A percentile compares a stretch with the other conserved stretches of the same genome.
These are phyloP conservation scores for Mucor piriformis DNA, from an alignment of 371 early-diverging fungal genomes.

Conservation along the genomic window DNA sequence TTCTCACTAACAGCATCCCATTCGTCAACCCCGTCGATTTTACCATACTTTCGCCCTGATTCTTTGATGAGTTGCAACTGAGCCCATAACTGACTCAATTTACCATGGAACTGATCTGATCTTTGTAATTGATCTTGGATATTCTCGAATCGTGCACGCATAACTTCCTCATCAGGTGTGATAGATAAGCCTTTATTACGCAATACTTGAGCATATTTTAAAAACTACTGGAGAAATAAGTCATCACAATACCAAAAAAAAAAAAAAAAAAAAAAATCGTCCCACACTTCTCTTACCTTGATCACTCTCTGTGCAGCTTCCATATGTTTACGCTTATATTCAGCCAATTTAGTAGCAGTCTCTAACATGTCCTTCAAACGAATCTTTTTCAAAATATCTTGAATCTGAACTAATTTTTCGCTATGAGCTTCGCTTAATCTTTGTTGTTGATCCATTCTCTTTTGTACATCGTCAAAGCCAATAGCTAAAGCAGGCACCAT, in stretches of 20 bases:
- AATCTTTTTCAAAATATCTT: conserved; percentile 66
- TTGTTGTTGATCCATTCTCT: conserved; percentile 74
- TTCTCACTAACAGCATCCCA: conserved; percentile 49
- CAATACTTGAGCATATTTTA: conserved; percentile 81
- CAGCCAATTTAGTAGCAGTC: conserved; percentile 64
- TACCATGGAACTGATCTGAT: conserved; percentile 80
- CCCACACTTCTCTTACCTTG: conserved; percentile 39
- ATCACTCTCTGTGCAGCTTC: conserved; percentile 80
- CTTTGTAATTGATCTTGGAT: conserved; percentile 72
- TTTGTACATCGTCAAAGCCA: conserved; percentile 83
- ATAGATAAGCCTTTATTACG: conserved; percentile 81
- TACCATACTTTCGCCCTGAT: conserved; percentile 56
- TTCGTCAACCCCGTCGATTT: conserved; percentile 36
- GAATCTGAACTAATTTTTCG: conserved; percentile 66
- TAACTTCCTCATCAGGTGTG: conserved; percentile 80
- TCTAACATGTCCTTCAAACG: conserved; percentile 63
- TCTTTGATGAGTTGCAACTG: conserved; percentile 79
- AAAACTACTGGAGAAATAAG: conserved; percentile 50
- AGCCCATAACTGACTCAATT: conserved; percentile 82
- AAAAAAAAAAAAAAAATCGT: neutral
- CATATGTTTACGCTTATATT: conserved; percentile 74
- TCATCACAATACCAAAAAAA: neutral
- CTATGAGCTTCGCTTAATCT: conserved; percentile 44
- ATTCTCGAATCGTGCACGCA: conserved; percentile 73
- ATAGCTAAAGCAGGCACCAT: conserved; percentile 86